phyloP scores from a whole-genome alignment of 805 yeast species.

The Barnettozyma botsteinii region DNA sequence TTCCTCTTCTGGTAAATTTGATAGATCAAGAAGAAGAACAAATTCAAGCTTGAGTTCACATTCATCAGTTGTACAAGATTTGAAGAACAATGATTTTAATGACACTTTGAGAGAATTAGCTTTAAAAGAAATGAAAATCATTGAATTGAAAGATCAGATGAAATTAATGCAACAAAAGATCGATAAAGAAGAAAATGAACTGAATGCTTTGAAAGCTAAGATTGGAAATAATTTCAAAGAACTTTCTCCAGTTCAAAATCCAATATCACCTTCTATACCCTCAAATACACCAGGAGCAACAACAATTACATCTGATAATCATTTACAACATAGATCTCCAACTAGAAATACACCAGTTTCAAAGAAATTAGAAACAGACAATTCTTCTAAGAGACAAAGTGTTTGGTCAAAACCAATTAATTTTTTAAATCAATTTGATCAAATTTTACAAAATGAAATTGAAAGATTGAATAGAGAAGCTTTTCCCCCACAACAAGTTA shows the following conservation, averaged over 20 bases:
- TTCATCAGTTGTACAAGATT: conserved; percentile 9
- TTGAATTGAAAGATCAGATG: conserved; percentile 53
- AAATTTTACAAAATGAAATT: conserved; percentile 57
- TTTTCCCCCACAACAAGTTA: conserved; percentile 8
- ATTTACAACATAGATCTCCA: conserved; percentile 8
- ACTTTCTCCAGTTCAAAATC: conserved; percentile 16
- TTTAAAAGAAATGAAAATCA: conserved; percentile 58
- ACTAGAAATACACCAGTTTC: conserved; percentile 1
- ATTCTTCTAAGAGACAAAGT: conserved; percentile 21
- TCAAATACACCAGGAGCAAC: neutral
- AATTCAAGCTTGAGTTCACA: conserved; percentile 14
- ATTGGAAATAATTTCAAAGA: conserved; percentile 28
- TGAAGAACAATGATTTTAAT: conserved; percentile 36
- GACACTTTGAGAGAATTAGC: conserved; percentile 57
- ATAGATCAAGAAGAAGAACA: conserved; percentile 19
- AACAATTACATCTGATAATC: neutral
- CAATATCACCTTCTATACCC: neutral
- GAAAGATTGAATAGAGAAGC: conserved; percentile 39
- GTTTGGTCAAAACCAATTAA: conserved; percentile 51
- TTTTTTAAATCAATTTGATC: conserved; percentile 63
- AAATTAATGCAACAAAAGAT: conserved; percentile 42
- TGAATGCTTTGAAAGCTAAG: conserved; percentile 29
- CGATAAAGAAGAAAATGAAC: conserved; percentile 33
- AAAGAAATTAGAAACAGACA: conserved; percentile 1
- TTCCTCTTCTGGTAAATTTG: neutral